These are phyloP conservation scores for Schizochytrium sp. DNA, from an alignment of 108 stramenopile species.

Conservation along the genomic window DNA sequence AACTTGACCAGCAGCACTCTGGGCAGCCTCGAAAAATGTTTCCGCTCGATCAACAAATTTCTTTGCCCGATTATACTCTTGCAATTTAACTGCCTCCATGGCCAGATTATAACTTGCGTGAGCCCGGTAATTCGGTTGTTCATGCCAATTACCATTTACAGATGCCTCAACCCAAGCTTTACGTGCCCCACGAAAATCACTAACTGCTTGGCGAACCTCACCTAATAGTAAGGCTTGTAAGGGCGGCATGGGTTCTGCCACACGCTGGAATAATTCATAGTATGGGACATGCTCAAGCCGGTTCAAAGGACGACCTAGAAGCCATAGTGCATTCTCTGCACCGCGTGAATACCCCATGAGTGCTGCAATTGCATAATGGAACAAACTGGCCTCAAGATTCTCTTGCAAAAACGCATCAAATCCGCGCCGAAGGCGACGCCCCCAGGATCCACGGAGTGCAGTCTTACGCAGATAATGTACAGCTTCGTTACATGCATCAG, in stretches of 20 bases:
- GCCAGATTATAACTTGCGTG: slow-evolving; percentile 52
- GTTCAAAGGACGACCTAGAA: not conserved
- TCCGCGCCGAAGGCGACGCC: slow-evolving; percentile 33
- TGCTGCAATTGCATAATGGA: not conserved
- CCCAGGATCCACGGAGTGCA: slow-evolving; percentile 47
- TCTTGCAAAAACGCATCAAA: slow-evolving; percentile 48
- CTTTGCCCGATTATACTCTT: not conserved
- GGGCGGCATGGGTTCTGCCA: not conserved
- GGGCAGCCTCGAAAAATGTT: not conserved
- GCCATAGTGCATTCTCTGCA: slow-evolving; percentile 59
- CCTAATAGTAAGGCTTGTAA: not conserved
- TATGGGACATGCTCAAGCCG: not conserved
- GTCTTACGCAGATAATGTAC: not conserved
- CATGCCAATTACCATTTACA: not conserved
- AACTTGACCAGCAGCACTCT: not conserved
- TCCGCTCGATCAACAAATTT: slow-evolving; percentile 2
- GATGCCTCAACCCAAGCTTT: slow-evolving; percentile 8
- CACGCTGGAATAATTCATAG: not conserved
- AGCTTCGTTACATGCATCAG: not conserved
- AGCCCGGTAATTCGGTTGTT: slow-evolving; percentile 34
- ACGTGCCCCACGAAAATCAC: not conserved
- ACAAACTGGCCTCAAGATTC: not conserved
- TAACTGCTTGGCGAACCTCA: not conserved
- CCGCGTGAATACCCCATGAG: not conserved
- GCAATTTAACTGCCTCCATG: slow-evolving; percentile 41